Percentiles rank a stretch among this genome's conserved stretches.
Conservation (phyloP, 257 asterid genomes). For the Solanum sitiens region DNA sequence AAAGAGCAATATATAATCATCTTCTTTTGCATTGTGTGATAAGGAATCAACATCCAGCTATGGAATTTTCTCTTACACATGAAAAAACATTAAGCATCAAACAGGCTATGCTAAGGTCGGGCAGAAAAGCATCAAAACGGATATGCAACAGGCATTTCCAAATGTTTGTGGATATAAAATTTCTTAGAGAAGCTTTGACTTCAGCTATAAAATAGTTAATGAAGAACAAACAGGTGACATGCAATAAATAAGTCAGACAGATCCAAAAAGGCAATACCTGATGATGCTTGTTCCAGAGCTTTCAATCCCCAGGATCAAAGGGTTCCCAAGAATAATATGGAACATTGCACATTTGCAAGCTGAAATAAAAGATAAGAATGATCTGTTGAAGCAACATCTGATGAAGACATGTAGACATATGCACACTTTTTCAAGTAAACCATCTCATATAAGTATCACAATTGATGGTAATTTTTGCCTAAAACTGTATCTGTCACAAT, state of each 20-base stretch:
- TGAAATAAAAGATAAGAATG: constrained; percentile 10
- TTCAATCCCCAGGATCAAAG: too few relatives aligned
- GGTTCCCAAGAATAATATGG: too few relatives aligned
- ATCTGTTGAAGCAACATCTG: neutral
- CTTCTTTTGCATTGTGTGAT: too few relatives aligned
- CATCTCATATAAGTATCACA: neutral
- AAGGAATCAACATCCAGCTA: too few relatives aligned
- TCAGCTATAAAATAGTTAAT: neutral
- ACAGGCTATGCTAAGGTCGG: too few relatives aligned
- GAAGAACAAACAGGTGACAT: neutral
- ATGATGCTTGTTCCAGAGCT: too few relatives aligned
- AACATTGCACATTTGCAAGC: constrained; percentile 82
- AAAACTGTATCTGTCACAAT: neutral
- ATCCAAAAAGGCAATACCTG: neutral
- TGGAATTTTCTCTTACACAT: too few relatives aligned
- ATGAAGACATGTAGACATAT: too few relatives aligned
- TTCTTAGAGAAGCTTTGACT: neutral
- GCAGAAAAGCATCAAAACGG: neutral
- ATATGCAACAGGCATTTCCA: neutral
- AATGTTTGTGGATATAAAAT: neutral
- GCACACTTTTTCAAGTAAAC: neutral
- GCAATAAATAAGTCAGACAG: neutral
- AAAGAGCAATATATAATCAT: too few relatives aligned
- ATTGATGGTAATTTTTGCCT: neutral
- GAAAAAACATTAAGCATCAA: too few relatives aligned